phyloP scores from a whole-genome alignment of 768 basidiomycete genomes.

The Suillus weaverae region DNA sequence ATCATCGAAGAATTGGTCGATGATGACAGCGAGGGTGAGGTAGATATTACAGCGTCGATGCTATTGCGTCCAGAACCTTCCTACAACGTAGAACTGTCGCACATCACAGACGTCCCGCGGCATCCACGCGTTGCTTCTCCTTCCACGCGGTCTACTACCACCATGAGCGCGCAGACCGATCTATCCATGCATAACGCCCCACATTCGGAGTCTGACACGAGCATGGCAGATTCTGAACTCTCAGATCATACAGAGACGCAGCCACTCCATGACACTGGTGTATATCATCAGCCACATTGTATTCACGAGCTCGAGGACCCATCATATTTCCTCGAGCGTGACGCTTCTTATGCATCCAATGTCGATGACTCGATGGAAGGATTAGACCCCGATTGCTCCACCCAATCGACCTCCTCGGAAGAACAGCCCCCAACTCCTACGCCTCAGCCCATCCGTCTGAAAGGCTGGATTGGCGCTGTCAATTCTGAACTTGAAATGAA shows the following conservation, averaged over 20 bases:
- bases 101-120: conserved; percentile 30
- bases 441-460: conserved; percentile 42
- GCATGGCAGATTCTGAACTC: conserved; percentile 5
- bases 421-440: conserved; percentile 21
- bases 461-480: conserved; percentile 55
- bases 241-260: background rate
- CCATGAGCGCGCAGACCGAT: conserved; percentile 32
- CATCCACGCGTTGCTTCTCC: conserved; percentile 35
- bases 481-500: conserved; percentile 54
- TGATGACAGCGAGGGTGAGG: conserved; percentile 15
- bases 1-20: conserved; percentile 22
- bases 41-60: conserved; percentile 28
- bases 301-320: conserved; percentile 55
- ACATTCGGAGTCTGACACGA: conserved; percentile 20
- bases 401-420: background rate
- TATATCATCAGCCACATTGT: conserved; percentile 36
- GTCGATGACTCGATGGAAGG: conserved; percentile 2
- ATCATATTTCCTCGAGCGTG: conserved; percentile 25
- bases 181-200: conserved; percentile 30
- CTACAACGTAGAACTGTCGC: conserved; percentile 16
- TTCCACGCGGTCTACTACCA: conserved; percentile 36
- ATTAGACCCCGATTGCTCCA: conserved; percentile 2
- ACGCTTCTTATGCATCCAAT: conserved; percentile 8
- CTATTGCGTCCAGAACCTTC: conserved; percentile 24
- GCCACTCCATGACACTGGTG: conserved; percentile 4